phyloP scores from a whole-genome alignment of 2,329 filamentous ascomycete genomes.

The Trichoderma citrinoviride region DNA sequence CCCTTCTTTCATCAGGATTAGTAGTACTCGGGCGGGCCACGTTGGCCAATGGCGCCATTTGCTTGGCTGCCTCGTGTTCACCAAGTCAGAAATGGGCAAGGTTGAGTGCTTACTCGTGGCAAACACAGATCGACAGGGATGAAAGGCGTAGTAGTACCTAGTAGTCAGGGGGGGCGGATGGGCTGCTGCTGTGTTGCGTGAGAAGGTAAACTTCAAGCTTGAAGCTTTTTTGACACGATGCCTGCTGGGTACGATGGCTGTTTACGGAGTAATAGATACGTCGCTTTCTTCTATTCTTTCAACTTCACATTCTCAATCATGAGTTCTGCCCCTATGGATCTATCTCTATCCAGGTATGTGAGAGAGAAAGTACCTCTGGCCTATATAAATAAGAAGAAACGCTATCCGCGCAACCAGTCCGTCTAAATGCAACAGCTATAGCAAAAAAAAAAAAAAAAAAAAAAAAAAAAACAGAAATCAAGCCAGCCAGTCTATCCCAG shows the following conservation, averaged over 20 bases:
- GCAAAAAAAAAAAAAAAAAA: not conserved
- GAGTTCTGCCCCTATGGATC: too few relatives aligned
- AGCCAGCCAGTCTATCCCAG: not conserved
- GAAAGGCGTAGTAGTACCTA: not conserved
- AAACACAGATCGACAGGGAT: not conserved
- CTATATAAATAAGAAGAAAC: not conserved
- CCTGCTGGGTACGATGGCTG: too few relatives aligned
- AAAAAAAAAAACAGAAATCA: not conserved
- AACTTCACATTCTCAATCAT: too few relatives aligned
- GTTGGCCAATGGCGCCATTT: conserved; percentile 2
- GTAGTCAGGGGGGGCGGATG: too few relatives aligned
- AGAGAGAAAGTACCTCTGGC: not conserved
- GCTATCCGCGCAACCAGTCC: not conserved
- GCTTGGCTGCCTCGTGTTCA: conserved; percentile 3
- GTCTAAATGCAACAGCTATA: not conserved
- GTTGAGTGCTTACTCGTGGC: not conserved
- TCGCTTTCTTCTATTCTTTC: too few relatives aligned
- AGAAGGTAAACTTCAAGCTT: too few relatives aligned
- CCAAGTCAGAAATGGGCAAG: not conserved
- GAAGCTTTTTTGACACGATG: too few relatives aligned
- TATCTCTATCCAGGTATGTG: too few relatives aligned
- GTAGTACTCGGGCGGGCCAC: not conserved
- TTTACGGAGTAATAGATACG: too few relatives aligned
- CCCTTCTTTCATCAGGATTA: too few relatives aligned
- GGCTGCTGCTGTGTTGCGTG: not conserved